Evolutionary conservation across 2,329 filamentous ascomycete genomes (phyloP), one percentile per base, ranked within the genome.

Genomic region (Fusarium sp.): DNA sequence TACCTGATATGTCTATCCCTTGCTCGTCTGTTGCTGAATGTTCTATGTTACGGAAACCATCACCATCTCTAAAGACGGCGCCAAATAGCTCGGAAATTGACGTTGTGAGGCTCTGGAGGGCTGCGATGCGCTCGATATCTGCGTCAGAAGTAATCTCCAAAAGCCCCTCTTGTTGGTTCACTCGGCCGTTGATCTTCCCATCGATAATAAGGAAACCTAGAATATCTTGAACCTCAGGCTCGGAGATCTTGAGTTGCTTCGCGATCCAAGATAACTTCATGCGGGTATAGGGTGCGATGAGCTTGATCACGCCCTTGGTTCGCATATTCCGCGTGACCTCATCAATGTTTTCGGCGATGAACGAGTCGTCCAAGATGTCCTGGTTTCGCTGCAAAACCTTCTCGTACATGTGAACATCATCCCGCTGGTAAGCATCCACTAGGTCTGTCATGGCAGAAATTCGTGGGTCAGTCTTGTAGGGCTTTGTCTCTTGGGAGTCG

Each of bases 301-400:
- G 85, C 81, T 96, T 97, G 67, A 97, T 83, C 11, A 98, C 90
- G 2, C 94, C 95, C 84, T 97, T 97, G 70, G 94, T 98, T 55
- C 96, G 92, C 91, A 99, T 97, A 79, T 96, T 97, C 43, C 96
- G 92, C 52, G 95, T 99, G 58, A 99, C 95, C 81, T 99, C 96
- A 79, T 98, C 96, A 72, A 99, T 99, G 77, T 99, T 98, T 81
- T 98, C 96, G 28, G 95, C 95, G 73, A 99, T 99, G 81, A 98
- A 99, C 0, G 92, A 90, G 78, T 99, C 96, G 14, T 91, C 89
- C 39, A 98, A 85, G 26, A 99, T 90, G 76, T 97, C 96, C 74
- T 90, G 90, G 81, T 97, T 96, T 75, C 90, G 90, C 74, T 93
- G 89, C 56, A 99, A 84, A 37, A 97, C 94, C 55, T 87, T 89